Base-by-base conservation (phyloP, 331 rosid species). In the Telfairia occidentalis region DNA sequence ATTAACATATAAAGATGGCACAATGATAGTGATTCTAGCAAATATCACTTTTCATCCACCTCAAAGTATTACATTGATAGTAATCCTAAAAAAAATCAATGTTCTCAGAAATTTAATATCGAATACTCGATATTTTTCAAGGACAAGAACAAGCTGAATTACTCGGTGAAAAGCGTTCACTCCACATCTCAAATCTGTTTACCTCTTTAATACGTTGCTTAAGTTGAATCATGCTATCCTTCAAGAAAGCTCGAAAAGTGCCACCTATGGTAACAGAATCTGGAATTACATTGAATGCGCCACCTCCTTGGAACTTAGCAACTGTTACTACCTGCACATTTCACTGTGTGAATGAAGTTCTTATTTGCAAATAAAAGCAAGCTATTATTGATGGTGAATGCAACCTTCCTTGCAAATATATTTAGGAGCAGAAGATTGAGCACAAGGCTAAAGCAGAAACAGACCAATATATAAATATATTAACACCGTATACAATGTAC, bases 251-350 rank as follows among this genome's bases (percentile, higher is more conserved):
- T 30, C 96, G 92, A 78, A 87, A 90, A 53, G 98, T 90, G 80
- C 98, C 98, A 28, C 90, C 97, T 54, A 90, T 85, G 16, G 87
- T 85, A 71, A 92, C 96, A 61, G 86, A 87, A 84, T 92, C 98
- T n/a, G 98, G 98, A 83, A 92, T 92, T 53, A 92, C 90, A 74
- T 92, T 92, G 81, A 89, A 87, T 18, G 98, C 96, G 48, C 85
- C 92, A 75, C 96, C 98, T 72, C 98, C 98, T 81, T 89, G 89
- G 80, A 90, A 84, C 59, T 79, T 90, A 11, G 86, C 88, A 32
- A 90, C 86, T 0, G 98, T 90, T 71, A 92, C 88, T 37, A 89
- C 96, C 98, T 92, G 83, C 64, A 77, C 50, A 58, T 71, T 11
- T 35, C 57, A 45, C 59, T 37, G 21, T 30, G 32, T 71, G 13